A percentile compares a stretch with the other conserved stretches of the same genome.
phyloP scores from a whole-genome alignment of 2,329 filamentous ascomycete species.

The Talaromyces funiculosus region DNA sequence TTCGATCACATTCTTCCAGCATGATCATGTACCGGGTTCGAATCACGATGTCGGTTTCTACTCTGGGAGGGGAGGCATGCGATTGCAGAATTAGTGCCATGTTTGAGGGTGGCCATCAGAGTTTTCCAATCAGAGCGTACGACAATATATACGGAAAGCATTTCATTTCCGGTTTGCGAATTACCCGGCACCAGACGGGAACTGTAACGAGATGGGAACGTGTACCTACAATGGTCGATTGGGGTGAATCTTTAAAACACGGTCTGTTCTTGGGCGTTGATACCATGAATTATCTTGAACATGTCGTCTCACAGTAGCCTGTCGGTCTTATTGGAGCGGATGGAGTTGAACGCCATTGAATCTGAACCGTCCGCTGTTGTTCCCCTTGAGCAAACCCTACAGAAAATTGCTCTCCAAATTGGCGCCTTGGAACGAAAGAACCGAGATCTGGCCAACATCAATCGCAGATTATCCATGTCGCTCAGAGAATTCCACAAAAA shows the following conservation, averaged over 20 bases:
- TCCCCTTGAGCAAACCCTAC: neutral
- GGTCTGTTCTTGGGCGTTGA: neutral
- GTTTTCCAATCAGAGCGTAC: neutral
- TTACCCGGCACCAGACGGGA: neutral
- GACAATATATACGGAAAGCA: neutral
- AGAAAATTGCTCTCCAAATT: neutral
- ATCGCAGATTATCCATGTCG: neutral
- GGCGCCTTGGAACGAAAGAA: neutral
- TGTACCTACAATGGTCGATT: neutral
- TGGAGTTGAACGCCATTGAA: neutral
- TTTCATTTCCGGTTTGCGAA: neutral
- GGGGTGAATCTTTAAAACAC: neutral
- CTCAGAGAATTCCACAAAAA: neutral
- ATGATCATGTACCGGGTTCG: slow-evolving; percentile 41
- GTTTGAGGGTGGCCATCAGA: neutral
- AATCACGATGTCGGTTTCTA: neutral
- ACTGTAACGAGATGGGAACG: neutral
- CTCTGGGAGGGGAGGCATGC: neutral
- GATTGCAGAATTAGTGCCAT: neutral
- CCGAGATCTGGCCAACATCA: neutral
- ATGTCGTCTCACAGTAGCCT: neutral
- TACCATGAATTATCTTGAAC: neutral
- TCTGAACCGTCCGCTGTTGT: neutral
- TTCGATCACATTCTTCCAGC: slow-evolving; percentile 42
- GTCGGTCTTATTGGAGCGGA: neutral